Percentiles rank a stretch among this genome's conserved stretches.
These are phyloP conservation scores for Centrapalus pauciflorus DNA, from an alignment of 129 eudicot genomes.

Conservation along the genomic window DNA sequence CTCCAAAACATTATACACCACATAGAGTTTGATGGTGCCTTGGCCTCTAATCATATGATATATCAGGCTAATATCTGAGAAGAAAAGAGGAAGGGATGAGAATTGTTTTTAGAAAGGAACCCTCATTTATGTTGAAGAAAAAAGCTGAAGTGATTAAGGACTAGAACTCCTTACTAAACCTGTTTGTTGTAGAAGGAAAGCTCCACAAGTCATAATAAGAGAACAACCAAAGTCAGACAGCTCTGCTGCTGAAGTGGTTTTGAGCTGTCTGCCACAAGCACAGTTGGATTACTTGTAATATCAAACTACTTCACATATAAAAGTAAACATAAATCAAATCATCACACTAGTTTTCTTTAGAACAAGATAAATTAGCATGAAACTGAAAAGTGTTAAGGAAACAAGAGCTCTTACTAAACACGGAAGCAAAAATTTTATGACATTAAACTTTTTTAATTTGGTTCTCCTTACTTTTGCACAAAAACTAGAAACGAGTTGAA, in stretches of 20 bases:
- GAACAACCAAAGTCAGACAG: conserved; percentile 88
- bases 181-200: conserved; percentile 68
- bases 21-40: conserved; percentile 88
- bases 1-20: conserved; percentile 97
- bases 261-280: conserved; percentile 73
- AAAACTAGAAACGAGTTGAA: background rate
- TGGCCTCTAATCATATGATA: conserved; percentile 99
- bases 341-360: background rate
- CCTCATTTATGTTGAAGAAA: background rate
- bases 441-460: too few relatives aligned
- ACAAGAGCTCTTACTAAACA: background rate
- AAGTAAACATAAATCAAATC: background rate
- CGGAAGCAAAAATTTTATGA: background rate
- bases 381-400: background rate
- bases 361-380: background rate
- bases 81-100: conserved; percentile 6
- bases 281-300: conserved; percentile 19
- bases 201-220: conserved; percentile 62
- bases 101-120: conserved; percentile 15
- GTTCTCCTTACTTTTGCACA: background rate
- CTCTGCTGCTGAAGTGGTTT: conserved; percentile 82
- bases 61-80: conserved; percentile 88
- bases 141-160: conserved; percentile 6
- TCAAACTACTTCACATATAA: too few relatives aligned
- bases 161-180: conserved; percentile 54